Evolutionary conservation across 495 filamentous ascomycete species (phyloP), one percentile per base, ranked within the genome.

Genomic region (Podospora didyma): DNA sequence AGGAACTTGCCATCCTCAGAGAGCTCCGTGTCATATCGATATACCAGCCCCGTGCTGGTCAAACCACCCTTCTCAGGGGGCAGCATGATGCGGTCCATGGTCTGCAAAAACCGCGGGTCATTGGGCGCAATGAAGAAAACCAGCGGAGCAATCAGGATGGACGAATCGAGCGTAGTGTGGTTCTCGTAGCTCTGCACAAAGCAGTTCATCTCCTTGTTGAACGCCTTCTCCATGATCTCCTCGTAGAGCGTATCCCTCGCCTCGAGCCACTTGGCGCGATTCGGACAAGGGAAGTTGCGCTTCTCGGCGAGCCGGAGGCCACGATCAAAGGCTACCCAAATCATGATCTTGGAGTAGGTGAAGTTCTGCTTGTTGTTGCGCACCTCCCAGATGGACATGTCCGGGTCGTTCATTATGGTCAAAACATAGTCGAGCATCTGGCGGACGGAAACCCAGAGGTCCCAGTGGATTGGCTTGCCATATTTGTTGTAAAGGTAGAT

Each of bases 301-400:
- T 87, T 89, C 35, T 90, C 86, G 2, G 86, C 76, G 2, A 90
- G 78, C 1, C 87, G 84, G 17, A 90, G 68, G 10, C 82, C 87
- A 12, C 86, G 83, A 66, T 89, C 87, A 49, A 90, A 77, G 41
- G 86, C 86, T 3, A 90, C 86, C 86, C 87, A 90, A 21, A 90
- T 73, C 82, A 89, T 87, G 58, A 90, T 79, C 60, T 89, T 86
- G 14, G 82, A 86, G 68, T 89, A 89, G 45, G 85, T 78, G 59
- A 89, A 90, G 66, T 88, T 80, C 63, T 89, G 85, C 66, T 85
- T 84, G 57, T 83, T 74, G 45, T 86, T 86, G 50, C 86, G 81
- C 19, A 88, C 86, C 65, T 90, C 87, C 87, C 87, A 89, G 62
- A 90, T 89, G 16, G 84, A 87, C 86, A 88, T 89, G 67, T 90